Percentiles rank a stretch among this genome's conserved stretches.
Conservation (phyloP, 192 early-diverging fungal species). For the Polychytrium aggregatum region DNA sequence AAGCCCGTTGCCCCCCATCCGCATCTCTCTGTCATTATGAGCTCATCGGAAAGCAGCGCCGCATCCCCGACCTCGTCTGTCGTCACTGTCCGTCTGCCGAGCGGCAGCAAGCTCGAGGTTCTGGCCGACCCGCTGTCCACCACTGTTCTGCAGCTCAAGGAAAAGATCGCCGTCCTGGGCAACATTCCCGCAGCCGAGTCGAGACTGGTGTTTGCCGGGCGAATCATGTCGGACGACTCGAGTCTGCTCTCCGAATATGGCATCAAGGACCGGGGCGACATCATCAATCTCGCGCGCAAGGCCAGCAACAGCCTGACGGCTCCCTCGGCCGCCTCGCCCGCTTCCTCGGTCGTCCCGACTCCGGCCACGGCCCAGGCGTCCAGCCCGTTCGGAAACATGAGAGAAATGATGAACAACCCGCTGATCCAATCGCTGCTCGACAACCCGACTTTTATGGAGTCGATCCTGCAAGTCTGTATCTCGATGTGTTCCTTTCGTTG, state of each 20-base stretch:
- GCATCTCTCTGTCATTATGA: no score
- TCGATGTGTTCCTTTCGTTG: no score
- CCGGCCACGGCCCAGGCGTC: background rate
- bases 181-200: conserved; percentile 51
- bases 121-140: conserved; percentile 24
- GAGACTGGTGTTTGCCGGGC: conserved; percentile 74
- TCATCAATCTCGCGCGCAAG: conserved; percentile 67
- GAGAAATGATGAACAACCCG: conserved; percentile 11
- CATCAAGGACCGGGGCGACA: conserved; percentile 52
- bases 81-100: background rate
- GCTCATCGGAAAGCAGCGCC: no score
- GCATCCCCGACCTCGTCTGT: no score
- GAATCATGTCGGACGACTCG: conserved; percentile 74
- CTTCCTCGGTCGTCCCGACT: background rate
- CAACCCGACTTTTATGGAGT: conserved; percentile 14
- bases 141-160: conserved; percentile 54
- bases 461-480: conserved; percentile 15
- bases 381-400: conserved; percentile 3
- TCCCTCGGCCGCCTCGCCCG: conserved; percentile 1
- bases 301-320: conserved; percentile 1
- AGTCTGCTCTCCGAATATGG: conserved; percentile 50
- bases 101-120: no score
- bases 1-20: no score
- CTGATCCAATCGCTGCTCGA: conserved; percentile 6
- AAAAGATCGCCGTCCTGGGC: conserved; percentile 40